Evolutionary conservation across 2,329 filamentous ascomycete genomes (phyloP), one percentile per base, ranked within the genome.

Genomic region (Neonectria punicea): DNA sequence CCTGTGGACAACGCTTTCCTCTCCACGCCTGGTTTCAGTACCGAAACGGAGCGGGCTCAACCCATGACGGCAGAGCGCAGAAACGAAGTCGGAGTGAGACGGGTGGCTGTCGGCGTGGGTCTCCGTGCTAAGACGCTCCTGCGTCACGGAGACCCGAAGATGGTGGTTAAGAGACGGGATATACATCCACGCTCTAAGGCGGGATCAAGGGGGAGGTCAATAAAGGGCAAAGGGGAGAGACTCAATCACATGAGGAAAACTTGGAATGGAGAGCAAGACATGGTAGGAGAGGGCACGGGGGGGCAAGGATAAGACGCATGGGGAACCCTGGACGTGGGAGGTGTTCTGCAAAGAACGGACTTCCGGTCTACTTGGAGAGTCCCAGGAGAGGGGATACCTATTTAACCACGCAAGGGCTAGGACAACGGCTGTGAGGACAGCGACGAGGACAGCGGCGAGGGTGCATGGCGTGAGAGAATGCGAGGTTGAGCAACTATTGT

Each of bases 161-260:
- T 56, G 64, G 43, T 51, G 64, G 30, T 41, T 67, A 53, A 56
- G 36, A 41, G 57, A 41, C 41, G 75, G 74, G 58, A 79, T 79
- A 76, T 79, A 75, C 77, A 79, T 79, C 61, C 68, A 71, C 67
- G 58, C 55, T 50, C 43, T 47, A 47, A 30, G 39, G 30, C 22
- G 63, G 44, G 39, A 41, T 61, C 32, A 32, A 50, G 18, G 50
- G 41, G 34, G 20, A 65, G 16, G 47, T 53, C 58, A 44, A 51
- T 54, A 44, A 51, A 43, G 30, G 41, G 14, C 41, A 53, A 36
- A 32, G 49, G 41, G 20, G 47, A 32, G 30, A 28, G 49, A 34
- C 54, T 20, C 25, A 53, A 47, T 59, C 47, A 66, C 61, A 74
- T 68, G 32, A 56, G 63, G 53, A 58, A 58, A 56, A 70, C 34